Conservation (phyloP, 1,284 basidiomycete genomes). For the Ganoderma multipileum region DNA sequence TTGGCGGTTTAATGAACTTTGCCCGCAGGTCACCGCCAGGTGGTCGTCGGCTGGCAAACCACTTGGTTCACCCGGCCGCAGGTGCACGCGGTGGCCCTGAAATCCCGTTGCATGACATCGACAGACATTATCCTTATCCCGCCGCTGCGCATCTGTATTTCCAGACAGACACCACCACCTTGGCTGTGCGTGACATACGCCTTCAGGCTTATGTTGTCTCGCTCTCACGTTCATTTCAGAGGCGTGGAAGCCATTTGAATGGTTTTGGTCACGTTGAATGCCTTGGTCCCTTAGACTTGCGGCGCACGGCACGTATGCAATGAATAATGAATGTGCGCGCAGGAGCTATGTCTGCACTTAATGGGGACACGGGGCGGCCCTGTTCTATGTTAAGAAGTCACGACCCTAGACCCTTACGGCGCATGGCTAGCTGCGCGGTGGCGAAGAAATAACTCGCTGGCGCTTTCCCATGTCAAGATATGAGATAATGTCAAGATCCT, state of each 20-base stretch:
- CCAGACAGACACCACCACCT: not conserved
- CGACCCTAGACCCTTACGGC: conserved; percentile 5
- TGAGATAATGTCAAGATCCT: not conserved
- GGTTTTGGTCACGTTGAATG: not conserved
- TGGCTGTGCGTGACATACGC: conserved; percentile 7
- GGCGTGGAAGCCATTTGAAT: conserved; percentile 5
- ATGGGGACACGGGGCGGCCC: not conserved
- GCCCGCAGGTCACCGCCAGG: not conserved
- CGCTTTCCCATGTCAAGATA: conserved; percentile 6
- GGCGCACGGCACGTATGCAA: not conserved
- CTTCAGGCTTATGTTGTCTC: conserved; percentile 8
- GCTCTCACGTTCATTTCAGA: conserved; percentile 5
- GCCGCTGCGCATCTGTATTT: not conserved
- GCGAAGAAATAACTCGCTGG: not conserved
- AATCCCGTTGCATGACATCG: not conserved
- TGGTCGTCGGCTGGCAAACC: not conserved
- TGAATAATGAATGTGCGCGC: not conserved
- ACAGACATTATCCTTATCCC: not conserved
- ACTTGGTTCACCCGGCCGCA: not conserved
- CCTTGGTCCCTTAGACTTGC: not conserved
- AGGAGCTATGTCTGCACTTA: conserved; percentile 7
- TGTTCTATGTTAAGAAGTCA: conserved; percentile 7
- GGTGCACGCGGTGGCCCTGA: not conserved
- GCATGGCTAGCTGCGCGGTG: not conserved
- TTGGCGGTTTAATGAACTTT: not conserved